Conservation (phyloP, 208 protist genomes). For the Trypanosoma grayi region DNA sequence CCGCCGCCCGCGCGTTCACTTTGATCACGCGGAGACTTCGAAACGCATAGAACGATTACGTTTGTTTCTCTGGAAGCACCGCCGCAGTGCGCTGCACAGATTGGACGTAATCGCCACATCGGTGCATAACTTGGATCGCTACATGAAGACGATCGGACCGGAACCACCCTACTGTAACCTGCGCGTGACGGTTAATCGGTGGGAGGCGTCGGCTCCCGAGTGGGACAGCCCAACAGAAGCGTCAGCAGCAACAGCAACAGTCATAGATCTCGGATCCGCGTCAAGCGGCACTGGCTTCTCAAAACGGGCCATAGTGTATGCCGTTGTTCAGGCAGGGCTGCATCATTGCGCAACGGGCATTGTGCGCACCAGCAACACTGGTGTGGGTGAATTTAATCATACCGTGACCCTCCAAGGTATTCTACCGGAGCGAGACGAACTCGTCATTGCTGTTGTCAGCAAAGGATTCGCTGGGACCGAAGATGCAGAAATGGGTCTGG, state of each 20-base stretch:
- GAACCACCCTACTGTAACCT: slow-evolving; percentile 1
- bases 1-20: slow-evolving; percentile 37
- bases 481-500: slow-evolving; percentile 8
- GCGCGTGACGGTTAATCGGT: slow-evolving; percentile 22
- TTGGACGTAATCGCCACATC: slow-evolving; percentile 29
- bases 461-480: slow-evolving; percentile 9
- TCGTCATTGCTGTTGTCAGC: slow-evolving; percentile 14
- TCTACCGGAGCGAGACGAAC: slow-evolving; percentile 19
- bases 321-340: slow-evolving; percentile 21
- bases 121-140: neutral
- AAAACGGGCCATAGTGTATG: slow-evolving; percentile 9
- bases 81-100: slow-evolving; percentile 20
- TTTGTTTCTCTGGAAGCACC: slow-evolving; percentile 21
- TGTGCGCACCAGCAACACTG: neutral
- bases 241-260: no score
- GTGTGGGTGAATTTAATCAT: slow-evolving; percentile 14
- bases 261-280: neutral
- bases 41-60: slow-evolving; percentile 1
- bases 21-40: neutral
- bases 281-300: neutral
- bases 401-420: slow-evolving; percentile 8
- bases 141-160: slow-evolving; percentile 11
- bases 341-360: slow-evolving; percentile 12
- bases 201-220: slow-evolving; percentile 1
- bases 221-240: slow-evolving; percentile 16